Conservation (phyloP, 2,329 filamentous ascomycete genomes). For the Ceratocystis cubensis region DNA sequence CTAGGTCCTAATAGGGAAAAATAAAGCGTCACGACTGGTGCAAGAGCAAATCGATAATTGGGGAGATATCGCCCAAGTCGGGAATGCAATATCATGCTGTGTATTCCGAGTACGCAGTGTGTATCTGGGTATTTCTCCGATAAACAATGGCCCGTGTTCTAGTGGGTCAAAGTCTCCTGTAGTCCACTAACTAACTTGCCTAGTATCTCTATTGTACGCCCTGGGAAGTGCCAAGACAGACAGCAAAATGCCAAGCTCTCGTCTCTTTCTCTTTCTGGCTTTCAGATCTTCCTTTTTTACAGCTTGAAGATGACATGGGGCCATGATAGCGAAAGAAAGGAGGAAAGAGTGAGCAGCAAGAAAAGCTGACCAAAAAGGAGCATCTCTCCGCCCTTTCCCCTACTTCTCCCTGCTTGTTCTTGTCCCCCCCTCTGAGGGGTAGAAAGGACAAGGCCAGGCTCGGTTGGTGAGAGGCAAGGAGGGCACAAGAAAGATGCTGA, state of each 20-base stretch:
- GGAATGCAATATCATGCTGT: too few relatives aligned
- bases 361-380: not conserved
- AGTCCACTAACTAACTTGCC: not conserved
- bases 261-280: not conserved
- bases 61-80: too few relatives aligned
- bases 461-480: not conserved
- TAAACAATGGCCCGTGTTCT: slow-evolving; percentile 7
- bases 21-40: too few relatives aligned
- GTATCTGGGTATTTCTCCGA: not conserved
- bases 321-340: not conserved
- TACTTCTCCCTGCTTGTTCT: not conserved
- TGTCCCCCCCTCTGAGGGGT: too few relatives aligned
- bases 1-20: too few relatives aligned
- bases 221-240: slow-evolving; percentile 2
- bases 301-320: not conserved
- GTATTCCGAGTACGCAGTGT: too few relatives aligned
- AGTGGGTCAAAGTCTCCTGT: not conserved
- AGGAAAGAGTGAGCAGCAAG: not conserved
- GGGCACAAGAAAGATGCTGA: not conserved
- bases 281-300: not conserved
- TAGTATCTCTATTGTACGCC: not conserved
- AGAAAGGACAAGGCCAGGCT: too few relatives aligned
- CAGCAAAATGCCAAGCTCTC: slow-evolving; percentile 1
- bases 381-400: not conserved
- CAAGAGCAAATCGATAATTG: too few relatives aligned